Conservation (phyloP, 1,284 basidiomycete species). For the Sporisorium reilianum region DNA sequence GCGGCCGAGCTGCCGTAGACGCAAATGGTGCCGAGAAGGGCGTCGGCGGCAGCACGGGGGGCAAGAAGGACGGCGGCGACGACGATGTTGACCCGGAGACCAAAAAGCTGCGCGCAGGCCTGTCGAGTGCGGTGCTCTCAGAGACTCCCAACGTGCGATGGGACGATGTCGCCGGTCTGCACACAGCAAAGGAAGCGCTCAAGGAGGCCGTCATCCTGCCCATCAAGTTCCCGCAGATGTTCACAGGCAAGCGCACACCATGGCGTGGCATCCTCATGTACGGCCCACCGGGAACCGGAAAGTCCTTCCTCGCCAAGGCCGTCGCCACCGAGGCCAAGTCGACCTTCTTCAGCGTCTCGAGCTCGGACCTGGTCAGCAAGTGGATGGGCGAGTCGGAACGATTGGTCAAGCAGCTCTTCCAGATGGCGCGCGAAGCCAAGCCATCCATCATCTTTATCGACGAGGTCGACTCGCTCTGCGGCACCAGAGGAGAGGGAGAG, state of each 20-base stretch:
- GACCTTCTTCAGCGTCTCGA: conserved; percentile 97
- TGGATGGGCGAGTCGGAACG: conserved; percentile 99
- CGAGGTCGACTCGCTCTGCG: conserved; percentile 95
- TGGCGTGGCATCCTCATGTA: conserved; percentile 96
- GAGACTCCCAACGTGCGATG: conserved; percentile 97
- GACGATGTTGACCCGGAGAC: conserved; percentile 89
- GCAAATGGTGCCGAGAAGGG: conserved; percentile 77
- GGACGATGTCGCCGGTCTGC: conserved; percentile 97
- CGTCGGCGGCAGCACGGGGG: conserved; percentile 76
- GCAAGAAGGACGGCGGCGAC: conserved; percentile 78
- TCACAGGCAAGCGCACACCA: conserved; percentile 96
- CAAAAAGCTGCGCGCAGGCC: conserved; percentile 91
- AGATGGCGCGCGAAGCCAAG: conserved; percentile 94
- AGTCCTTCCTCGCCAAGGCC: conserved; percentile 92
- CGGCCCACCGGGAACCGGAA: conserved; percentile 74
- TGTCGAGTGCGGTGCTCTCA: conserved; percentile 87
- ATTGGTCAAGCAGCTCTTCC: conserved; percentile 94
- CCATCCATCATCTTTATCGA: conserved; percentile 99
- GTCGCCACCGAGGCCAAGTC: conserved; percentile 97
- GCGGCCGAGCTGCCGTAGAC: conserved; percentile 80
- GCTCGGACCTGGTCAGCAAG: conserved; percentile 95
- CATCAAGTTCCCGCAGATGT: conserved; percentile 98
- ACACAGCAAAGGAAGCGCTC: conserved; percentile 91
- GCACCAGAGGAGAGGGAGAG: conserved; percentile 93
- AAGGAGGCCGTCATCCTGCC: conserved; percentile 99